A percentile compares a stretch with the other conserved stretches of the same genome.
These are phyloP conservation scores for Cenococcum geophilum DNA, from an alignment of 495 filamentous ascomycete species.

Conservation along the genomic window DNA sequence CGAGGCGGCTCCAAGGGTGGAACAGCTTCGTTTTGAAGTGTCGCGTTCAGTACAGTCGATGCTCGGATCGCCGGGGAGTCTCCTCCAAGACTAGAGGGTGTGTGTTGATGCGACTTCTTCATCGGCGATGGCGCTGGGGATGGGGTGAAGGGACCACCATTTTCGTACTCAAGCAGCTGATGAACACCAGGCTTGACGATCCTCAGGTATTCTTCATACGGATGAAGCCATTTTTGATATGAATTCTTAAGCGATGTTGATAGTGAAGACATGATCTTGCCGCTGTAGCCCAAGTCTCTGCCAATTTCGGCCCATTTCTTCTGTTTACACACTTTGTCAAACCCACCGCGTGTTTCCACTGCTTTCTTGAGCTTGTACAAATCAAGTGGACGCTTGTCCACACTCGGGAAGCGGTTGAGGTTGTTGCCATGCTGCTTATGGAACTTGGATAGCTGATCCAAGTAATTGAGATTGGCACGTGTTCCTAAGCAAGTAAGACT, in stretches of 20 bases:
- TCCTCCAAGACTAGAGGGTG: constrained; percentile 57
- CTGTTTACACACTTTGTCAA: constrained; percentile 89
- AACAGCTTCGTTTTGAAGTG: constrained; percentile 47
- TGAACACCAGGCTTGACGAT: constrained; percentile 95
- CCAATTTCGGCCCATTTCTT: constrained; percentile 99
- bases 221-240: constrained; percentile 90
- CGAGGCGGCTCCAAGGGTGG: constrained; percentile 48
- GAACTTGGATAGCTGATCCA: constrained; percentile 91
- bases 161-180: constrained; percentile 85
- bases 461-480: constrained; percentile 89
- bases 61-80: constrained; percentile 68
- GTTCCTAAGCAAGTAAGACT: constrained; percentile 54
- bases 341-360: constrained; percentile 86
- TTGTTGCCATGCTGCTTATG: constrained; percentile 95
- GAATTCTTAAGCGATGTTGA: constrained; percentile 99
- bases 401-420: constrained; percentile 86
- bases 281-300: constrained; percentile 93
- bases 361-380: constrained; percentile 95
- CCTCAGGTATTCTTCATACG: constrained; percentile 92
- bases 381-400: constrained; percentile 96
- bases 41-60: constrained; percentile 59
- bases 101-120: constrained; percentile 67
- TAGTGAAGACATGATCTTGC: constrained; percentile 99
- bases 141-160: constrained; percentile 88
- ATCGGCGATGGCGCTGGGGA: constrained; percentile 83